Base-by-base conservation (phyloP, 2,329 filamentous ascomycete species). In the Xylariomycetidae sp. region DNA sequence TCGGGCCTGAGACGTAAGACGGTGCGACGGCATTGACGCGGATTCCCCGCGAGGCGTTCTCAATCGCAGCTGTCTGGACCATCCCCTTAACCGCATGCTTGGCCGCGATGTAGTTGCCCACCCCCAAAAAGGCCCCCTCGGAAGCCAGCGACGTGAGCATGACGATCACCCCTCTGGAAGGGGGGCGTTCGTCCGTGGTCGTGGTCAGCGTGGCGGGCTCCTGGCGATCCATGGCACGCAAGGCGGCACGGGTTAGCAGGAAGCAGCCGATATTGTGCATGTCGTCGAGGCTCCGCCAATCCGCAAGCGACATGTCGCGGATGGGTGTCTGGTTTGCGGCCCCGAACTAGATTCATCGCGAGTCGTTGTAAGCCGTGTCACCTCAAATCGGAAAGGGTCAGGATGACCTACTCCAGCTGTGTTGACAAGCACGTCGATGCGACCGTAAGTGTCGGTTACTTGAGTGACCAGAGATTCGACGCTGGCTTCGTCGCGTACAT, bases 81-180 rank as follows among this genome's bases (percentile, higher is more conserved):
- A 46, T 41, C n/a, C 38, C 39, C 34, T 42, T 42, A 9, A 42
- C 43, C 8, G 41, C 43, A 25, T 44, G 38, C 29, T 46, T 46
- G 23, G 40, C 43, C 17, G 40, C 28, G 12, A 32, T 31, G 18
- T 44, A 46, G 28, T 44, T 42, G 13, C 40, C 43, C 3, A 36
- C 32, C 5, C 36, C 41, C n/a, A 36, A 25, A 22, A 43, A 43
- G 4, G 35, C 31, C n/a, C 43, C 36, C 28, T 46, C 43, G 27
- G 43, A 42, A 14, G 38, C 40, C 12, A 46, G 20, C 8, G 43
- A 44, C 5, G 40, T 44, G 32, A 46, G 40, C 14, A 46, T 43
- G 25, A 46, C 43, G 18, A 44, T 46, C 20, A 32, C 20, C 14
- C 43, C 43, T 31, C 37, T 38, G 23, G 19, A 14, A 4, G 37